phyloP scores from a whole-genome alignment of 2,329 filamentous ascomycete species.

The Aureobasidium sp. region DNA sequence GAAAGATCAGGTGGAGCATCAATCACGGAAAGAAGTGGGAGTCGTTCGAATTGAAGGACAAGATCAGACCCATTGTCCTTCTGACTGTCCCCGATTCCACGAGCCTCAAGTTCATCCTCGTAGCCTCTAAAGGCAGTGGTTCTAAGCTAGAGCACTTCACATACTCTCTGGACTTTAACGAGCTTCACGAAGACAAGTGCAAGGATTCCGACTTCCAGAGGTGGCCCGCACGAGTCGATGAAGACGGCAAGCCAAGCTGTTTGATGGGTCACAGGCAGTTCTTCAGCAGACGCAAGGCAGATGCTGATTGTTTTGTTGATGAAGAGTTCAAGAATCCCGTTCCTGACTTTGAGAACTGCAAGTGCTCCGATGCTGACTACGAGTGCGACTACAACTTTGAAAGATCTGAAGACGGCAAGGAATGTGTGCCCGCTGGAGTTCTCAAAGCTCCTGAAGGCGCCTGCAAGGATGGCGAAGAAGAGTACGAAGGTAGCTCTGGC shows the following conservation, averaged over 20 bases:
- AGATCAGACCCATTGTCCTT: slow-evolving; percentile 62
- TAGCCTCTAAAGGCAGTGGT: slow-evolving; percentile 51
- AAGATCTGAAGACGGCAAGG: slow-evolving; percentile 50
- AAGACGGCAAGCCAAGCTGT: slow-evolving; percentile 73
- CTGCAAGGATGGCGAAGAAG: slow-evolving; percentile 64
- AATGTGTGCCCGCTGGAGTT: slow-evolving; percentile 58
- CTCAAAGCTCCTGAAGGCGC: slow-evolving; percentile 60
- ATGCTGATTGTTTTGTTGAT: slow-evolving; percentile 82
- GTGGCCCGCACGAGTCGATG: slow-evolving; percentile 78
- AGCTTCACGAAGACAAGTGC: slow-evolving; percentile 73
- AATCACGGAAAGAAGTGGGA: slow-evolving; percentile 86
- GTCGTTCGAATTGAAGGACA: slow-evolving; percentile 57
- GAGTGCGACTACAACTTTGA: slow-evolving; percentile 95
- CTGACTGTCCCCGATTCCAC: slow-evolving; percentile 91
- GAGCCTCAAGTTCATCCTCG: slow-evolving; percentile 78
- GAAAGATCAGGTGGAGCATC: slow-evolving; percentile 67
- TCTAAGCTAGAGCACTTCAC: slow-evolving; percentile 42
- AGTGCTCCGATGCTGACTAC: slow-evolving; percentile 77
- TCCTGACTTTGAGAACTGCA: slow-evolving; percentile 63
- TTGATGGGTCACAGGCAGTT: slow-evolving; percentile 94
- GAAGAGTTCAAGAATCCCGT: slow-evolving; percentile 73
- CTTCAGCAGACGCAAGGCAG: slow-evolving; percentile 75
- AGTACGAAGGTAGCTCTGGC: slow-evolving; percentile 77
- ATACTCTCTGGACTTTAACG: slow-evolving; percentile 77
- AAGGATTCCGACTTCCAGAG: slow-evolving; percentile 69